These are phyloP conservation scores for Sistotremastrum suecicum DNA, from an alignment of 768 basidiomycete genomes.

Conservation along the genomic window DNA sequence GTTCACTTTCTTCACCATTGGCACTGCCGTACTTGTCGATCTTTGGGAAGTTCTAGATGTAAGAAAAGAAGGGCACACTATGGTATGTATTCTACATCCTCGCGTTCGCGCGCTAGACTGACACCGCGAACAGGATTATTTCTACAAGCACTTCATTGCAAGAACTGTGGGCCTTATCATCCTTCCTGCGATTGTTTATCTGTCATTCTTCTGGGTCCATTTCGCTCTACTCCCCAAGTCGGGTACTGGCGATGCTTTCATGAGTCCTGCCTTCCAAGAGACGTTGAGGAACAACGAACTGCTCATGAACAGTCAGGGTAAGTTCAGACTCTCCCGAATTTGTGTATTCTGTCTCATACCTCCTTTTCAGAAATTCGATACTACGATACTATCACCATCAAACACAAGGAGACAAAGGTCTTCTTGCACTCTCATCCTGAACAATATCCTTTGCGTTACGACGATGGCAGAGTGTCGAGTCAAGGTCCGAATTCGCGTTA, in stretches of 20 bases:
- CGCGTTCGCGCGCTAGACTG: not conserved
- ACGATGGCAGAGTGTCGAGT: conserved; percentile 88
- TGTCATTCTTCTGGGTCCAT: conserved; percentile 93
- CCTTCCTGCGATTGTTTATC: conserved; percentile 81
- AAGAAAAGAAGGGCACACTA: conserved; percentile 51
- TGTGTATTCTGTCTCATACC: conserved; percentile 1
- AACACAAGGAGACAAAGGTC: conserved; percentile 87
- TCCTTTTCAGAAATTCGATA: conserved; percentile 70
- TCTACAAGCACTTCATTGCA: conserved; percentile 79
- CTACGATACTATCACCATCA: conserved; percentile 74
- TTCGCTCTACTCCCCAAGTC: conserved; percentile 78
- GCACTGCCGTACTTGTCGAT: conserved; percentile 83
- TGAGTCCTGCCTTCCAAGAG: conserved; percentile 98
- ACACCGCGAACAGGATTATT: conserved; percentile 48
- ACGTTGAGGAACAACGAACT: conserved; percentile 87
- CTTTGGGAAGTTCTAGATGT: conserved; percentile 89
- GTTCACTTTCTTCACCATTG: conserved; percentile 78
- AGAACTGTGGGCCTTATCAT: conserved; percentile 74
- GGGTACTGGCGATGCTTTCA: conserved; percentile 89
- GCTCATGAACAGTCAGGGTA: conserved; percentile 83
- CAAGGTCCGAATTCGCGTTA: conserved; percentile 40
- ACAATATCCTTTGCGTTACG: conserved; percentile 83
- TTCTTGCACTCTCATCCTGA: conserved; percentile 91
- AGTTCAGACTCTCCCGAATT: conserved; percentile 8
- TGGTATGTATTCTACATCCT: conserved; percentile 33